phyloP scores from a whole-genome alignment of 441 rosid species.

The Euphorbia celastroides region DNA sequence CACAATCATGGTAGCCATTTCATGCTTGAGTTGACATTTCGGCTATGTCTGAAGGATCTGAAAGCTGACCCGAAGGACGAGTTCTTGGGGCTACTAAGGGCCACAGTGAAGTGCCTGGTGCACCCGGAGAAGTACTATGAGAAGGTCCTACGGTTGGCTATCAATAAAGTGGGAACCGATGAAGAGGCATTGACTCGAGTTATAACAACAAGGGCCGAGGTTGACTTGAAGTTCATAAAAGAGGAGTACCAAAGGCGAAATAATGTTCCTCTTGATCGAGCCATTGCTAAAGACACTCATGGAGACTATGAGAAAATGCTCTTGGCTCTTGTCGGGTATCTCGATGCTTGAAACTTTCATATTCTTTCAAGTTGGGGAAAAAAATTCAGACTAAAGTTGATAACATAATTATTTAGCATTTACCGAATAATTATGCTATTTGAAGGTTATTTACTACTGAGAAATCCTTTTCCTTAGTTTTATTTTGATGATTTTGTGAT shows the following conservation, averaged over 20 bases:
- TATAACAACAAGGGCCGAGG: constrained; percentile 78
- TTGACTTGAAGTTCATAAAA: constrained; percentile 62
- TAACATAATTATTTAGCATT: too few species aligned
- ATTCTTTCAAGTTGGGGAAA: too few species aligned
- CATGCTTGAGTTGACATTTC: constrained; percentile 7
- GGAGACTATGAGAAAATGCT: constrained; percentile 82
- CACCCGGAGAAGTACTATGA: constrained; percentile 66
- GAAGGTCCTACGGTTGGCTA: constrained; percentile 61
- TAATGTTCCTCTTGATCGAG: constrained; percentile 55
- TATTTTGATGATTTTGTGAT: constrained; percentile 7
- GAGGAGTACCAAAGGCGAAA: constrained; percentile 67
- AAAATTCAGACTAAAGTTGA: too few species aligned
- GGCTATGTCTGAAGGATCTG: constrained; percentile 41
- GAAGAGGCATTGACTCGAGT: constrained; percentile 81
- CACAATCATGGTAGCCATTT: too few species aligned
- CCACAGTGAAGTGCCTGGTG: constrained; percentile 64
- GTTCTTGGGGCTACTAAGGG: constrained; percentile 55
- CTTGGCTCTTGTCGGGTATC: constrained; percentile 59
- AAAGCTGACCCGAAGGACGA: constrained; percentile 63
- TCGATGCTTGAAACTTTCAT: constrained; percentile 44
- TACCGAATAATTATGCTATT: too few species aligned
- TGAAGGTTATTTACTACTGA: too few species aligned
- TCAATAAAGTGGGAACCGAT: constrained; percentile 65
- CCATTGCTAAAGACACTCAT: constrained; percentile 62
- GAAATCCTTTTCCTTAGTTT: too few species aligned